Percentiles rank a stretch among this genome's conserved stretches.
phyloP scores from a whole-genome alignment of 495 filamentous ascomycete species.

The Aspergillus cavernicola region DNA sequence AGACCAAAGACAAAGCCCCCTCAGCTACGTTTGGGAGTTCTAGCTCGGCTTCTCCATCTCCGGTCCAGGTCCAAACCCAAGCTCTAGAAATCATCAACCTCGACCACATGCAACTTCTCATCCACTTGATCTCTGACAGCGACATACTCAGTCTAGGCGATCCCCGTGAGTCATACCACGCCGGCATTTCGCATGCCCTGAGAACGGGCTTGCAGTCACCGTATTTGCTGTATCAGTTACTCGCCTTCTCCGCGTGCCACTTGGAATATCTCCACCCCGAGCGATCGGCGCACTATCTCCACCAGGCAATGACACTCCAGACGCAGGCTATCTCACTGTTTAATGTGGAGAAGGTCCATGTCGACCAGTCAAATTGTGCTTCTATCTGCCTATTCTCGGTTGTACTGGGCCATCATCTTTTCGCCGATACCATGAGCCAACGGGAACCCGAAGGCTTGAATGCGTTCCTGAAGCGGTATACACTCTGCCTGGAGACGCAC shows the following conservation, averaged over 20 bases:
- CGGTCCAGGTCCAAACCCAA: not conserved
- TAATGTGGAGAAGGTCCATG: slow-evolving; percentile 27
- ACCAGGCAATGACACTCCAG: slow-evolving; percentile 44
- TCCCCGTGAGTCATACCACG: not conserved
- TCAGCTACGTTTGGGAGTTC: not conserved
- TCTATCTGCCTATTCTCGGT: slow-evolving; percentile 5
- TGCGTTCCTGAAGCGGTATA: slow-evolving; percentile 25
- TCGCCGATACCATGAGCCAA: not conserved
- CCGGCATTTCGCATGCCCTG: not conserved
- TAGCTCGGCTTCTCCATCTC: not conserved
- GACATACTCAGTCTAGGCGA: slow-evolving; percentile 11
- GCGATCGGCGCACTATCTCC: slow-evolving; percentile 26
- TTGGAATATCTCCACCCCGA: slow-evolving; percentile 31
- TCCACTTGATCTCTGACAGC: slow-evolving; percentile 18
- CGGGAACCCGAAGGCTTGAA: slow-evolving; percentile 7
- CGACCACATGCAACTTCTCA: slow-evolving; percentile 23
- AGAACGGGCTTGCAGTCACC: slow-evolving; percentile 20
- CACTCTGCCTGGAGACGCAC: slow-evolving; percentile 35
- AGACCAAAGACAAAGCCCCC: not conserved
- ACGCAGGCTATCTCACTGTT: slow-evolving; percentile 41
- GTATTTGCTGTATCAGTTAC: slow-evolving; percentile 39
- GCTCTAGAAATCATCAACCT: slow-evolving; percentile 19
- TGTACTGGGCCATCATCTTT: slow-evolving; percentile 3
- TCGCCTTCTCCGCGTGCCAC: slow-evolving; percentile 43
- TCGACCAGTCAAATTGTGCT: not conserved